phyloP scores from a whole-genome alignment of 306 rosid species.

The Coriaria nepalensis region DNA sequence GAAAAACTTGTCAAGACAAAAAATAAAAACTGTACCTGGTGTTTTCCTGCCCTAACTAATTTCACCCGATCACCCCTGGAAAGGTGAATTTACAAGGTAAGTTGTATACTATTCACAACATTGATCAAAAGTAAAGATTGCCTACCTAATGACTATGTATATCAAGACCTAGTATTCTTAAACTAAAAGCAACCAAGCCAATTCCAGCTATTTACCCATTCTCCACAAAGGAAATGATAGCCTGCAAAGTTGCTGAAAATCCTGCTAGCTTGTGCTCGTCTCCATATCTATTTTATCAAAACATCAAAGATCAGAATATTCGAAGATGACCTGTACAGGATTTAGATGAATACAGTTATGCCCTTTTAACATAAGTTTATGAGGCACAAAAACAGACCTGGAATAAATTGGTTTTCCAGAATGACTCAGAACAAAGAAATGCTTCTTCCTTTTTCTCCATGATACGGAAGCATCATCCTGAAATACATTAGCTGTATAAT shows the following conservation, averaged over 20 bases:
- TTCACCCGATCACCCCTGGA: conserved; percentile 77
- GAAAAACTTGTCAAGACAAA: neutral
- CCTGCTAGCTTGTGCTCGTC: conserved; percentile 97
- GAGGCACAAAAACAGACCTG: conserved; percentile 42
- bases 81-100: conserved; percentile 12
- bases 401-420: conserved; percentile 94
- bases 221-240: conserved; percentile 89
- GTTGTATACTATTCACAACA: conserved; percentile 9
- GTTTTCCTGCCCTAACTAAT: conserved; percentile 80
- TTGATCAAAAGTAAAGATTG: conserved; percentile 10
- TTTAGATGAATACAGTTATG: conserved; percentile 4
- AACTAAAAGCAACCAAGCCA: conserved; percentile 10
- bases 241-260: conserved; percentile 94
- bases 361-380: conserved; percentile 6
- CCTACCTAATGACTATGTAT: conserved; percentile 2
- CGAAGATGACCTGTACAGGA: neutral
- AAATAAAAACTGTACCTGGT: conserved; percentile 47
- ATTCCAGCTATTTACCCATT: conserved; percentile 47
- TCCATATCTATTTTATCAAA: conserved; percentile 47
- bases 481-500: conserved; percentile 49
- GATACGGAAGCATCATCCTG: conserved; percentile 94
- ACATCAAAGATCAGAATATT: conserved; percentile 16
- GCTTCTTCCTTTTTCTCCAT: conserved; percentile 95
- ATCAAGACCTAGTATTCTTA: conserved; percentile 4
- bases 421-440: conserved; percentile 70